Percentiles rank a stretch among this genome's conserved stretches.
Conservation (phyloP, 805 yeast genomes). For the Nakazawaea holstii region DNA sequence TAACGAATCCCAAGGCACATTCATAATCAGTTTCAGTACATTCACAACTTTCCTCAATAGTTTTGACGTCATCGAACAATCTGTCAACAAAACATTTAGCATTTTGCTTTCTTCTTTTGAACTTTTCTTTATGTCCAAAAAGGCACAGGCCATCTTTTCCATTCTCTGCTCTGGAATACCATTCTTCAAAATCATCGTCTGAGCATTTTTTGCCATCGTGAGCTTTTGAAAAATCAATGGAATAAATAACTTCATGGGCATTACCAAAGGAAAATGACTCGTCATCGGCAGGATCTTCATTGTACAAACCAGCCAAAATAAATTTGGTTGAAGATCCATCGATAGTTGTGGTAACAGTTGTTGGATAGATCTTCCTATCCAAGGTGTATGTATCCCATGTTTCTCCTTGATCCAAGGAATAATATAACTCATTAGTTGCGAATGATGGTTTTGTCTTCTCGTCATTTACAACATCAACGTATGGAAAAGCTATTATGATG, state of each 20-base stretch:
- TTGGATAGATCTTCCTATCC: constrained; percentile 35
- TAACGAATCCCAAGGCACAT: constrained; percentile 50
- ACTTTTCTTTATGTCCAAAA: constrained; percentile 62
- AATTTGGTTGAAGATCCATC: constrained; percentile 69
- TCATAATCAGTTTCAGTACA: constrained; percentile 68
- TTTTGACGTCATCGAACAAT: constrained; percentile 39
- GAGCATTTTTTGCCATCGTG: constrained; percentile 38
- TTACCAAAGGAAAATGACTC: not conserved
- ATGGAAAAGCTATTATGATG: constrained; percentile 56
- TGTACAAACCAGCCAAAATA: constrained; percentile 39
- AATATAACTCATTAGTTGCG: constrained; percentile 24
- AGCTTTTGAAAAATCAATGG: constrained; percentile 54
- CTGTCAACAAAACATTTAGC: constrained; percentile 58
- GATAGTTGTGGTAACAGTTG: constrained; percentile 45
- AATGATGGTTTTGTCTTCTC: constrained; percentile 31
- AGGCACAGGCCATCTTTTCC: constrained; percentile 41
- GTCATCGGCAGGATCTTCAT: constrained; percentile 12
- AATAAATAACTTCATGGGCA: constrained; percentile 21
- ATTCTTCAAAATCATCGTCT: constrained; percentile 56
- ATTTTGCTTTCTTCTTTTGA: constrained; percentile 56
- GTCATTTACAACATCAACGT: constrained; percentile 20
- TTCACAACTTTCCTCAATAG: constrained; percentile 49
- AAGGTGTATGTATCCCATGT: constrained; percentile 54
- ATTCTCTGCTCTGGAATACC: constrained; percentile 42
- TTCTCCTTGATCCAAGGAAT: constrained; percentile 69